These are phyloP conservation scores for Clonostachys sp. DNA, from an alignment of 2,329 filamentous ascomycete genomes.

Conservation along the genomic window DNA sequence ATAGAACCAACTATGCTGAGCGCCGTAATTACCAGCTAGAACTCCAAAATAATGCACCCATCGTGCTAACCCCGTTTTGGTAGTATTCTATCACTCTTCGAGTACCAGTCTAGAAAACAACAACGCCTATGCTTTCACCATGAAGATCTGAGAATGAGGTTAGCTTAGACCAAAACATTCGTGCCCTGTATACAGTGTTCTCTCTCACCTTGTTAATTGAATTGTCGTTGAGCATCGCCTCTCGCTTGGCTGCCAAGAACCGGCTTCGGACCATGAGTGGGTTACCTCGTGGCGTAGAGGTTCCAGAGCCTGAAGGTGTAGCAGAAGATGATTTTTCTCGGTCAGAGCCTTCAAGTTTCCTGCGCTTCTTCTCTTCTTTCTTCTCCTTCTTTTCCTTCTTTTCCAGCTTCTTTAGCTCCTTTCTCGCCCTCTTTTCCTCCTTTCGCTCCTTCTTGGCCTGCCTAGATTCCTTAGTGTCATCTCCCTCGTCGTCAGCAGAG, in stretches of 20 bases:
- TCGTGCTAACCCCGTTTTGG: not conserved
- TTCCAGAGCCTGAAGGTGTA: conserved; percentile 34
- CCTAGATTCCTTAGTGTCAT: conserved; percentile 27
- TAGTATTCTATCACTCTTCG: not conserved
- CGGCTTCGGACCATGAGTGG: conserved; percentile 65
- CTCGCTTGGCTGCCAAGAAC: conserved; percentile 84
- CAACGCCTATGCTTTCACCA: conserved; percentile 48
- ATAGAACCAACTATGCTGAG: no score
- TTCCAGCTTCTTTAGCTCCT: conserved; percentile 42
- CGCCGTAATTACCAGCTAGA: no score
- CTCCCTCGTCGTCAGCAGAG: conserved; percentile 17
- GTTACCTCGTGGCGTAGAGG: conserved; percentile 49
- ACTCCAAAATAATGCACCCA: not conserved
- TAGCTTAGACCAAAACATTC: no score
- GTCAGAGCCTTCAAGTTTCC: conserved; percentile 27
- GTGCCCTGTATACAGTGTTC: not conserved
- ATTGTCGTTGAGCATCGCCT: conserved; percentile 74
- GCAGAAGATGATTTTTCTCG: conserved; percentile 11
- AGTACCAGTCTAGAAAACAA: not conserved
- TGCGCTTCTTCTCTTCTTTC: conserved; percentile 44
- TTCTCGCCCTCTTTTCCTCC: conserved; percentile 38
- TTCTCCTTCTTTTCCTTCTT: conserved; percentile 37
- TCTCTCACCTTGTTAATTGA: conserved; percentile 76
- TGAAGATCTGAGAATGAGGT: conserved; percentile 51
- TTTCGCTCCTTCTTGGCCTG: conserved; percentile 34